Evolutionary conservation across 169 alveolate species (phyloP), one percentile per base, ranked within the genome.

Genomic region (Eimeria necatrix): DNA sequence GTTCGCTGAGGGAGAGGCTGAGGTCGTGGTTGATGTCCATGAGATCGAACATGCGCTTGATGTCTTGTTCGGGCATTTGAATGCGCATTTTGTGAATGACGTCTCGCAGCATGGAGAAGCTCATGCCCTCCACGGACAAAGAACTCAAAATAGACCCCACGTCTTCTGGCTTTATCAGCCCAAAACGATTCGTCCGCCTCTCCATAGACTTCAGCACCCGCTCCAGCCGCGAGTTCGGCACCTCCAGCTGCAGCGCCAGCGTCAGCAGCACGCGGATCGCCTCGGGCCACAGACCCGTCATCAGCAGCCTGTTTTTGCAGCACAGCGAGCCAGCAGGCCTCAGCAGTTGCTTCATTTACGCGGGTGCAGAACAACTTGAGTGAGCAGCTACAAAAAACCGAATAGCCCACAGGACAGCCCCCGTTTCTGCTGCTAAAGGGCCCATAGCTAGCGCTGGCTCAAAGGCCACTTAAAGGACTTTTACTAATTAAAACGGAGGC

Each of bases 221-320:
- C 76, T 64, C 64, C 61, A 96, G 64, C 64, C 93, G 93, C 7
- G 93, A 49, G 8, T 96, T 96, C 1, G 96, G 59, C 59, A 91
- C 93, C 10, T 94, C 96, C 83, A 94, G 74, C 61, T 96, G 97
- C 53, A 96, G 88, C 8, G 95, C 87, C 8, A 96, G 93, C 32
- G 87, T 93, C 59, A 96, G 87, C 81, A 96, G 52, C 64, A 94
- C 96, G 51, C 96, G 94, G 48, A 96, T 94, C 51, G 96, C 97
- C 71, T 94, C 97, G 14, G 97, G 97, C 97, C 97, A 96, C 52
- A 96, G 53, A 4, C 97, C 97, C 20, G 97, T 96, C 96, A 94
- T 94, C 22, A 96, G 22, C 92, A 92, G 22, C 52, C 95, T 78
- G 85, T 16, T 9, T 24, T 81, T 24, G 16, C 41, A 10, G 16